phyloP scores from a whole-genome alignment of 2,329 filamentous ascomycete genomes.

The Aspergillus sp. region DNA sequence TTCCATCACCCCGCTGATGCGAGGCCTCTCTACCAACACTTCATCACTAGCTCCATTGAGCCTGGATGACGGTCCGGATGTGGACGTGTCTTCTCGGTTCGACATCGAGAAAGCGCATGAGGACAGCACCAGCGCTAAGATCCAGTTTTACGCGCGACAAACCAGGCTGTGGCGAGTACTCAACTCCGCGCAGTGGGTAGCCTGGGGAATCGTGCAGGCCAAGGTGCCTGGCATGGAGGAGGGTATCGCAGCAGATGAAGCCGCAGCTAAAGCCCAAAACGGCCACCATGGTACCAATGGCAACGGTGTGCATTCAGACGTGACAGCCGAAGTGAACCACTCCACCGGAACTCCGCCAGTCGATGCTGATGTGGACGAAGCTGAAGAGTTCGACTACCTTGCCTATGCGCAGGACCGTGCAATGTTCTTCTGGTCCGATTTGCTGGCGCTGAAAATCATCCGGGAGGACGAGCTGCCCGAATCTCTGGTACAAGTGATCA shows the following conservation, averaged over 20 bases:
- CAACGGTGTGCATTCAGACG: slow-evolving; percentile 11
- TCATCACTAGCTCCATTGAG: slow-evolving; percentile 65
- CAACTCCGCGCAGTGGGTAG: slow-evolving; percentile 87
- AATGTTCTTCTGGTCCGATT: slow-evolving; percentile 93
- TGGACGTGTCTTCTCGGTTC: slow-evolving; percentile 51
- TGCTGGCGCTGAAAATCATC: slow-evolving; percentile 73
- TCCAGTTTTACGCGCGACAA: slow-evolving; percentile 73
- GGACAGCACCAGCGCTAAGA: slow-evolving; percentile 65
- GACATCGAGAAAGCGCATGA: slow-evolving; percentile 66
- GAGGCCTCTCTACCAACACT: slow-evolving; percentile 55
- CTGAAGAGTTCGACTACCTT: slow-evolving; percentile 89
- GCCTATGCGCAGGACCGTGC: slow-evolving; percentile 87
- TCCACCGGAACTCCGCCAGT: slow-evolving; percentile 28
- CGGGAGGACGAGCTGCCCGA: slow-evolving; percentile 74
- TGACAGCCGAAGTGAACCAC: slow-evolving; percentile 10
- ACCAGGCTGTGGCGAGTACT: slow-evolving; percentile 82
- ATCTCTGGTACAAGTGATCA: slow-evolving; percentile 64
- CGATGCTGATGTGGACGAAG: slow-evolving; percentile 57
- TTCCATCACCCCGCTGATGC: slow-evolving; percentile 46
- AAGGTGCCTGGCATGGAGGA: slow-evolving; percentile 73
- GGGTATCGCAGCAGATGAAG: slow-evolving; percentile 28
- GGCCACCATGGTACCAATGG: slow-evolving; percentile 9
- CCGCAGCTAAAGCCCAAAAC: slow-evolving; percentile 22
- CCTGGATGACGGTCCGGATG: slow-evolving; percentile 69
- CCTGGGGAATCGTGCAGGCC: slow-evolving; percentile 95